Base-by-base conservation (phyloP, 78 protist genomes). In the Chrysochromulina parva region DNA sequence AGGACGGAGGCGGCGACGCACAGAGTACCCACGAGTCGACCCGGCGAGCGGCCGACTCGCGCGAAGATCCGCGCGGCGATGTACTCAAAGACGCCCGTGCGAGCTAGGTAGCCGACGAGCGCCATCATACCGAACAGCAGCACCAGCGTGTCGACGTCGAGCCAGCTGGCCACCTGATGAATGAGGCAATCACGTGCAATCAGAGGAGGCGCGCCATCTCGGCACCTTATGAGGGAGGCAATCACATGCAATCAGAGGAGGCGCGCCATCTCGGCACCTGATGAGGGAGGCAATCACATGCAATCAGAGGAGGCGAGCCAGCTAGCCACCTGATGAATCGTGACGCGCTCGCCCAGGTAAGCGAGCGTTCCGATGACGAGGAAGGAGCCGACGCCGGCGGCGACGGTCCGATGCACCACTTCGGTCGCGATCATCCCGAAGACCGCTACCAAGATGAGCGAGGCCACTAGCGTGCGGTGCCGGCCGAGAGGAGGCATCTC, bases 71-170 rank as follows among this genome's bases (percentile, higher is more conserved):
- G 47, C 53, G 65, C 88, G 10, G 95, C 89, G 47, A 22, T 9
- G 86, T 55, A 94, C 81, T 95, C 95, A 53, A 95, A 95, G 50
- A 95, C 10, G 53, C 96, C 96, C 4, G 96, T 95, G n/a, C 1
- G 7, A 1, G 93, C 58, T 50, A 95, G 65, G 38, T 93, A 19
- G 28, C 26, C 13, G 10, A 94, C 91, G 47, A 92, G 92, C 16
- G 90, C 22, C 96, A 94, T 95, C 96, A 95, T 95, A 7, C 92
- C 92, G 59, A 95, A 90, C 20, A 94, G 89, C 7, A 95, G 95
- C 38, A 71, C 6, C 47, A 95, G 0, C 16, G 96, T 95, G 7
- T 50, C 94, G 47, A n/a, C n/a, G n/a, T n/a, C n/a, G n/a, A n/a
- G n/a, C n/a, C n/a, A n/a, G n/a, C n/a, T n/a, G n/a, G n/a, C n/a